Conservation (phyloP, 2,329 filamentous ascomycete genomes). For the Colletotrichum incanum region DNA sequence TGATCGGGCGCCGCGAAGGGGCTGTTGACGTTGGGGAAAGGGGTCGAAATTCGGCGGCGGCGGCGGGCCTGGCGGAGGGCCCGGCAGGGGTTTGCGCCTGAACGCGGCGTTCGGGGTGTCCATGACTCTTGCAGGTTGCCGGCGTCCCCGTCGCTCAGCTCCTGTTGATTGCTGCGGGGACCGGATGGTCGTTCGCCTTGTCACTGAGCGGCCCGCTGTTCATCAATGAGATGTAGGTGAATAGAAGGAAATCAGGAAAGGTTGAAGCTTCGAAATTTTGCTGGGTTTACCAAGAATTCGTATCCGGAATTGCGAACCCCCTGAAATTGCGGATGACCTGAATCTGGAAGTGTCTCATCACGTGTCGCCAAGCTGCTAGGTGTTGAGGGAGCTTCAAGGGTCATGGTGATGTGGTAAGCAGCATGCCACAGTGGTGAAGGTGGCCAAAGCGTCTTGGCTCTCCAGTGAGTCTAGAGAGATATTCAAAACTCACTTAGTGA, state of each 20-base stretch:
- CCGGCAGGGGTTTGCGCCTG: slow-evolving; percentile 40
- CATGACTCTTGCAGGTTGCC: slow-evolving; percentile 30
- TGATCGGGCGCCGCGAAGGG: slow-evolving; percentile 31
- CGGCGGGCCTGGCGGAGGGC: slow-evolving; percentile 36
- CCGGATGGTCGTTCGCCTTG: not conserved
- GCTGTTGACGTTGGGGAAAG: slow-evolving; percentile 28
- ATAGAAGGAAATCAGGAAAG: not conserved
- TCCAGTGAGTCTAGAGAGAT: not conserved
- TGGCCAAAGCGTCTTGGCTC: slow-evolving; percentile 14
- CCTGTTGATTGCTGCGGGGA: slow-evolving; percentile 1
- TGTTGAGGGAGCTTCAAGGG: slow-evolving; percentile 24
- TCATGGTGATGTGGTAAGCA: slow-evolving; percentile 25
- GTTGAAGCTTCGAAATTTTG: not conserved
- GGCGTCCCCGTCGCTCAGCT: not conserved
- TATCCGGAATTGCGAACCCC: slow-evolving; percentile 15
- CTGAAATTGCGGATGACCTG: slow-evolving; percentile 18
- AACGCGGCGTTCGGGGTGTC: slow-evolving; percentile 17
- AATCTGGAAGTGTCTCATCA: slow-evolving; percentile 44
- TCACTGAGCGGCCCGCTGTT: not conserved
- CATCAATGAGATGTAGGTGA: not conserved
- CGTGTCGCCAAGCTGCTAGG: slow-evolving; percentile 40
- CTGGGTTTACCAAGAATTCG: slow-evolving; percentile 1
- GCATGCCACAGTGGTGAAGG: not conserved
- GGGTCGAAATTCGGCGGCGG: slow-evolving; percentile 40
- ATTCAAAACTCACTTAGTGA: not conserved